These are phyloP conservation scores for Emergomyces orientalis DNA, from an alignment of 2,329 filamentous ascomycete species.

Conservation along the genomic window DNA sequence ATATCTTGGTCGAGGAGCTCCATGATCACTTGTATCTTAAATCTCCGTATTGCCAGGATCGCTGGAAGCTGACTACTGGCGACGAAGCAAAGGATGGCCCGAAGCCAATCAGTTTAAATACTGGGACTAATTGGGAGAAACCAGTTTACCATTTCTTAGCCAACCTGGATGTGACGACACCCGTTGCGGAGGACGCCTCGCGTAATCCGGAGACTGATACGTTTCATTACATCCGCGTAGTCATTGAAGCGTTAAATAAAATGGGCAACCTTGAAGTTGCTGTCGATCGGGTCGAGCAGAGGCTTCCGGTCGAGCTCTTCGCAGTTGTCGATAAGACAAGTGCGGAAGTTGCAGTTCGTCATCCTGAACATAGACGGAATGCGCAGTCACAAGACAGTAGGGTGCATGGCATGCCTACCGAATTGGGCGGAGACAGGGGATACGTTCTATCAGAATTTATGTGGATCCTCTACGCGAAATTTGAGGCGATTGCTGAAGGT, in stretches of 20 bases:
- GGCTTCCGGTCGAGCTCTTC: conserved; percentile 88
- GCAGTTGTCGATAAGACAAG: conserved; percentile 90
- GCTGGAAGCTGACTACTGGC: conserved; percentile 67
- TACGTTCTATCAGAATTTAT: conserved; percentile 86
- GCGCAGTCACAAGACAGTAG: conserved; percentile 39
- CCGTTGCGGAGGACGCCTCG: conserved; percentile 74
- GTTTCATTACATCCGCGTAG: conserved; percentile 80
- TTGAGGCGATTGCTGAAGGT: conserved; percentile 92
- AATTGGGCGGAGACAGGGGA: conserved; percentile 66
- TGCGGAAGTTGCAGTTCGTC: conserved; percentile 82
- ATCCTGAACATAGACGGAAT: conserved; percentile 65
- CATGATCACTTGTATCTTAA: conserved; percentile 97
- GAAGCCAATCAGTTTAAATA: conserved; percentile 20
- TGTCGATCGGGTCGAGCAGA: conserved; percentile 82
- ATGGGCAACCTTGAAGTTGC: conserved; percentile 77
- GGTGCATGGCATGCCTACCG: conserved; percentile 51
- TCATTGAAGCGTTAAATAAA: conserved; percentile 84
- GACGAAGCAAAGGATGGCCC: conserved; percentile 26
- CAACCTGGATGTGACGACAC: conserved; percentile 43
- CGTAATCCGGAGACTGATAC: conserved; percentile 94
- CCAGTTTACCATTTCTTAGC: conserved; percentile 50
- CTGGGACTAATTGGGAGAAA: conserved; percentile 41
- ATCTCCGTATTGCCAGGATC: conserved; percentile 91
- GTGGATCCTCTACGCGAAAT: conserved; percentile 89
- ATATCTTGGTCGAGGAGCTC: conserved; percentile 93